Conservation (phyloP, 768 basidiomycete species). For the Psilocybe sp. region DNA sequence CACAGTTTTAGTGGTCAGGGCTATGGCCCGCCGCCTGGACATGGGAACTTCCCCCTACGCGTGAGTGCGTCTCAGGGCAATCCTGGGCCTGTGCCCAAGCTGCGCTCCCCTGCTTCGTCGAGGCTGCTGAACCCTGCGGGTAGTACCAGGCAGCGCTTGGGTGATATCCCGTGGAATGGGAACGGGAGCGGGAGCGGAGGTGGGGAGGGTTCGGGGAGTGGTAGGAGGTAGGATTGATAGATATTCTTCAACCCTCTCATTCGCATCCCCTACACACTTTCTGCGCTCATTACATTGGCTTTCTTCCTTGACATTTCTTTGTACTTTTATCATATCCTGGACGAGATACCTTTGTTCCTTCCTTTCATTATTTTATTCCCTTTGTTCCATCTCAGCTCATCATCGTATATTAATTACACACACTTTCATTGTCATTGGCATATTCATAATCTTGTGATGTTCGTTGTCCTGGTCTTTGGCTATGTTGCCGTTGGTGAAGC, state of each 20-base stretch:
- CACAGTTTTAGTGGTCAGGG: background rate
- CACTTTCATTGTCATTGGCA: no score
- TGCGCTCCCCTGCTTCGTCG: constrained; percentile 9
- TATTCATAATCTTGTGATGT: no score
- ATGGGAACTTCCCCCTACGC: constrained; percentile 2
- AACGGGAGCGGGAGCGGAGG: constrained; percentile 11
- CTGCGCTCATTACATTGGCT: background rate
- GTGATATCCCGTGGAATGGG: constrained; percentile 54
- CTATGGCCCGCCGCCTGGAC: background rate
- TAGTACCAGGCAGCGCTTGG: constrained; percentile 44
- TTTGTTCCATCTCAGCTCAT: no score
- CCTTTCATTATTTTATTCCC: no score
- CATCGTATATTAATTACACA: no score
- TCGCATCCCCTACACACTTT: background rate
- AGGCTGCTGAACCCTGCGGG: constrained; percentile 22
- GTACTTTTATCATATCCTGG: no score
- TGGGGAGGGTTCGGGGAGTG: background rate
- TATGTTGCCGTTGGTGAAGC: no score
- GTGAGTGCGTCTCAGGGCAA: constrained; percentile 9
- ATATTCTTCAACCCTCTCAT: background rate
- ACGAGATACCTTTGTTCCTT: no score
- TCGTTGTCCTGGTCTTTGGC: no score
- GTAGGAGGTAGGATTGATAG: background rate
- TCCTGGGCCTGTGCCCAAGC: constrained; percentile 9
- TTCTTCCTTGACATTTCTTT: no score